Base-by-base conservation (phyloP, 768 basidiomycete species). In the Hortiboletus flavorubellus region DNA sequence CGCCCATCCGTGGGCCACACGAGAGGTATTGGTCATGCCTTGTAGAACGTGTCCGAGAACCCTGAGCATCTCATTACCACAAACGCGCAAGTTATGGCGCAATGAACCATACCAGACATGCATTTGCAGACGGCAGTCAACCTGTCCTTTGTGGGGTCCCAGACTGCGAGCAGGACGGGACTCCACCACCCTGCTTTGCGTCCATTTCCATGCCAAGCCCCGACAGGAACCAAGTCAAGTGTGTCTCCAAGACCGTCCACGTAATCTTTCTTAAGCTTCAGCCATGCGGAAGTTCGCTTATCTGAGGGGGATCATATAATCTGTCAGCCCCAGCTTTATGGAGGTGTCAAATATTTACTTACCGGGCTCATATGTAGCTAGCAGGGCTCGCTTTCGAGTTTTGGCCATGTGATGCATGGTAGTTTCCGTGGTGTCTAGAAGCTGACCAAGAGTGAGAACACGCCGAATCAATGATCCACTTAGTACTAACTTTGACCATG, bases 191-290 rank as follows among this genome's bases (percentile, higher is more conserved):
- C 80, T 15, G 85, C 86, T 73, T 96, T 97, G 35, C 93, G 75
- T 33, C 94, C 94, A 66, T 86, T 89, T 45, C 93, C 93, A 73
- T 93, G 84, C 90, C 91, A 95, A 42, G 91, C 93, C 46, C 84
- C 87, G 49, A 89, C 75, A 30, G 88, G 87, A 31, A 88, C 80
- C 51, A 87, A 71, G 65, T 89, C 89, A 30, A 84, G 80, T 59
- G 82, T 81, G 66, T 93, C 89, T n/a, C 87, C 87, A 37, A 91
- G 70, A 3, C 86, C 86, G 29, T 80, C 79, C 21, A 94, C 85
- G 67, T 95, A 97, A 68, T 96, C 94, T 65, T 91, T 93, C 73
- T 97, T 97, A 42, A 96, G 76, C 68, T 95, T 94, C 53, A 95
- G 68, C 94, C 94, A 96, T 3, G 89, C 86, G 29, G 80, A 85